Evolutionary conservation across 192 early-diverging fungal genomes (phyloP).

Genomic region (Coemansia sp.): DNA sequence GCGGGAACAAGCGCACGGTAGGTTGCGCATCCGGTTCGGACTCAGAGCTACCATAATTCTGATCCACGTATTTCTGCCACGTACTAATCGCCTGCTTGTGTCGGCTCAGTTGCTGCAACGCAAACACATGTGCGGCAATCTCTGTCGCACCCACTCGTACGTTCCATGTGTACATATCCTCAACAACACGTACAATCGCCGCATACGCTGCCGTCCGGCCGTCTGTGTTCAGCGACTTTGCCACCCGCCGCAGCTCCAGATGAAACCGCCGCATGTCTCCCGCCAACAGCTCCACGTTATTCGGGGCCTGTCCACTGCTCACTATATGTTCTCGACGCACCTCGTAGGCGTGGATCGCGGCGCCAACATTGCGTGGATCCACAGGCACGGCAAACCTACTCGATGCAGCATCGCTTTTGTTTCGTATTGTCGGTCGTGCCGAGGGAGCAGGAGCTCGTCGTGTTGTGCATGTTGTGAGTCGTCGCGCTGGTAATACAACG

Average conservation of each 20-base stretch:
- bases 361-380: neutral
- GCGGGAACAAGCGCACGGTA: slow-evolving; percentile 21
- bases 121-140: slow-evolving; percentile 21
- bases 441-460: neutral
- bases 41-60: neutral
- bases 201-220: neutral
- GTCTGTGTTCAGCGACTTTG: neutral
- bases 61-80: slow-evolving; percentile 18
- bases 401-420: neutral
- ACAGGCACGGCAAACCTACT: neutral
- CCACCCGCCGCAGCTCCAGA: slow-evolving; percentile 18
- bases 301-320: neutral
- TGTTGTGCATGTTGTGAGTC: neutral
- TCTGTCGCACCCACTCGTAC: slow-evolving; percentile 45
- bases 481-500: neutral
- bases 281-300: neutral
- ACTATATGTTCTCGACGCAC: slow-evolving; percentile 1
- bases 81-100: slow-evolving; percentile 14
- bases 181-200: slow-evolving; percentile 19
- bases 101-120: slow-evolving; percentile 8
- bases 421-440: neutral
- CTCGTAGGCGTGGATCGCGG: neutral
- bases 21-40: neutral
- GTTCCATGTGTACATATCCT: slow-evolving; percentile 30
- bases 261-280: slow-evolving; percentile 33